Base-by-base conservation (phyloP, 345 rosid species). In the Heritiera fomes region DNA sequence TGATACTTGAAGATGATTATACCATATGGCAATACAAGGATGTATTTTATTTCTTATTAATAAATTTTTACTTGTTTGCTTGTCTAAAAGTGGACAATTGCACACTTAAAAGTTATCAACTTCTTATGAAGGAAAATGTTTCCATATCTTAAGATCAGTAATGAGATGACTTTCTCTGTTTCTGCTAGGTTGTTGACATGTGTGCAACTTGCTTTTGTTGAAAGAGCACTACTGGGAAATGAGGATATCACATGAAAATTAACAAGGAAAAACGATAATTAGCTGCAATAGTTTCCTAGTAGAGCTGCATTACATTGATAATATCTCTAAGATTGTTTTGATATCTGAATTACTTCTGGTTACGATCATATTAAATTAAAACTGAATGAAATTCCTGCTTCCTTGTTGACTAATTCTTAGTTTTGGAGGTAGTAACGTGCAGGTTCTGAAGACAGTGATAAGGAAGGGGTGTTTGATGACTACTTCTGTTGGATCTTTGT, bases 401-500 rank as follows among this genome's bases (percentile, higher is more conserved):
- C 15, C 43, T 52, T 61, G 73, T 86, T 80, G 83, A 81, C 86
- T 89, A 83, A 90, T 34, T 34, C 38, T 1, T 34, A 34, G 38
- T 34, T 34, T 34, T 34, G 78, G 68, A 73, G 77, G 40, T 69
- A 75, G n/a, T 77, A 72, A 83, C 80, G 32, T 85, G 88, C 94
- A 93, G 98, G 94, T 78, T 76, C 89, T 17, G 90, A 81, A 68
- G 88, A 85, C 28, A 83, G 80, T 79, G 93, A 85, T 62, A 91
- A 87, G 83, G 95, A 87, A 69, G 91, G 94, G 9, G 92, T 90
- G 41, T 93, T 95, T 80, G 98, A 90, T 75, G 98, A 93, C 80
- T 93, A 84, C 90, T 95, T 93, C 84, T 93, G 88, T 88, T 81
- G 84, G 56, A 52, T 78, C 58, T 28, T 61, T 71, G 45, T 46